A percentile compares a stretch with the other conserved stretches of the same genome.
These are phyloP conservation scores for Nitzschia sp. DNA, from an alignment of 108 stramenopile species.

Conservation along the genomic window DNA sequence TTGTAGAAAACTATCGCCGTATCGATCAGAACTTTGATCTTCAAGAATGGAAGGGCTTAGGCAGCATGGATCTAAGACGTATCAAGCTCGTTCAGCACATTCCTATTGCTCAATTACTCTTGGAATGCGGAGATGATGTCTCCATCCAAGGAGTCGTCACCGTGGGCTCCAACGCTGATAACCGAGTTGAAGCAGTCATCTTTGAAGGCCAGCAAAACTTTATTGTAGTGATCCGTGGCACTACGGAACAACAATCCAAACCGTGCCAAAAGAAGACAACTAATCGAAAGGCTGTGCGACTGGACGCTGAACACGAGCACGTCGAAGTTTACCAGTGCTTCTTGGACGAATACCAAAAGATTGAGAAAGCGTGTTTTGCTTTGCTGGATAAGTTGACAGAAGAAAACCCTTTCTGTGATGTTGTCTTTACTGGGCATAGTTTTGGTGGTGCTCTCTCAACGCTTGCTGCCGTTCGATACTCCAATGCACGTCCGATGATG, in stretches of 20 bases:
- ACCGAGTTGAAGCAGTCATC: conserved; percentile 60
- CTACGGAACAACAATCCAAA: conserved; percentile 64
- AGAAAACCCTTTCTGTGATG: conserved; percentile 77
- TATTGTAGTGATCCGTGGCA: conserved; percentile 71
- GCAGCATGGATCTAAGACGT: conserved; percentile 34
- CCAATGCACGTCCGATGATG: conserved; percentile 54
- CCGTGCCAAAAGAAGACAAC: conserved; percentile 10
- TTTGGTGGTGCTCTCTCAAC: conserved; percentile 73
- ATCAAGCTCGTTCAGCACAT: conserved; percentile 45
- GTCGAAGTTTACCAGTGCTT: conserved; percentile 30
- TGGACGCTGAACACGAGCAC: not conserved
- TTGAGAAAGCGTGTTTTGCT: conserved; percentile 60
- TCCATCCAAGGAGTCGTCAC: conserved; percentile 36
- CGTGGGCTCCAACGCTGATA: conserved; percentile 53
- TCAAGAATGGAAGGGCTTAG: conserved; percentile 42
- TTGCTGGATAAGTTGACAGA: conserved; percentile 63
- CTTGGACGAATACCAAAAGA: conserved; percentile 36
- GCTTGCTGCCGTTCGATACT: conserved; percentile 62
- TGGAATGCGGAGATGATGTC: conserved; percentile 58
- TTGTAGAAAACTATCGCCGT: conserved; percentile 60
- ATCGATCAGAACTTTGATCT: conserved; percentile 73
- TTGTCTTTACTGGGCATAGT: conserved; percentile 75
- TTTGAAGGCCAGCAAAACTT: conserved; percentile 73
- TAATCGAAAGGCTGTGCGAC: conserved; percentile 12
- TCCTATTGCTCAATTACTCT: conserved; percentile 55